These are phyloP conservation scores for Chaetomiaceae sp. DNA, from an alignment of 2,329 filamentous ascomycete genomes.

Conservation along the genomic window DNA sequence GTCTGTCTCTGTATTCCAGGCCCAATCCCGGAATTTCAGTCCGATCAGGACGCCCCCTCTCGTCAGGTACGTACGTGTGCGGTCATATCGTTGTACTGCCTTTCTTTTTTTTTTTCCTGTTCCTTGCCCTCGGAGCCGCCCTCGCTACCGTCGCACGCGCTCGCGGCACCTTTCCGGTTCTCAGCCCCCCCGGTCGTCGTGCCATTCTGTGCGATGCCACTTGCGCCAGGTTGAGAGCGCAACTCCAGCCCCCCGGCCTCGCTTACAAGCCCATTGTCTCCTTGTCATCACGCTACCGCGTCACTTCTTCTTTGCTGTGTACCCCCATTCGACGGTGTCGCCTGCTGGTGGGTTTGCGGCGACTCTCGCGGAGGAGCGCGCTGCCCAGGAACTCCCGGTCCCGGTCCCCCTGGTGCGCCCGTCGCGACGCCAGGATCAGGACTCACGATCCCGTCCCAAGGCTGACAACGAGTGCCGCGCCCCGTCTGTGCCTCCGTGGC, in stretches of 20 bases:
- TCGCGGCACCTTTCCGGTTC: not conserved
- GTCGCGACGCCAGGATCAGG: slow-evolving; percentile 13
- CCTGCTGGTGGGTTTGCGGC: slow-evolving; percentile 11
- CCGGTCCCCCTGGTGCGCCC: slow-evolving; percentile 15
- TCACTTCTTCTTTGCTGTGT: not conserved
- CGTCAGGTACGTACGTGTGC: slow-evolving; percentile 14
- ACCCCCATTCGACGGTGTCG: slow-evolving; percentile 3
- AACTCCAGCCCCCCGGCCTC: slow-evolving; percentile 10
- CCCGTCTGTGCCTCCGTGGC: slow-evolving; percentile 3
- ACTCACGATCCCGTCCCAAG: slow-evolving; percentile 5
- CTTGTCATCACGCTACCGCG: not conserved
- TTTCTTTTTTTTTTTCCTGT: not conserved
- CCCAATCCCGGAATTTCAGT: slow-evolving; percentile 19
- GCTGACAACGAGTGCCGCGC: slow-evolving; percentile 7
- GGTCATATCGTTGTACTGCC: slow-evolving; percentile 1
- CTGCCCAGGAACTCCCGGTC: slow-evolving; percentile 13
- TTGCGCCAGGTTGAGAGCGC: not conserved
- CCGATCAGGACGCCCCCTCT: too few relatives aligned
- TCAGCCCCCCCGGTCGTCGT: slow-evolving; percentile 7
- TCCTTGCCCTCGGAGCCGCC: not conserved
- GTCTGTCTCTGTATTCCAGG: slow-evolving; percentile 6
- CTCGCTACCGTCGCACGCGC: not conserved
- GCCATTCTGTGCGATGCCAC: not conserved
- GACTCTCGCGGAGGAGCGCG: slow-evolving; percentile 7
- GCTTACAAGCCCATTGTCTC: slow-evolving; percentile 11